These are phyloP conservation scores for Globisporangium spinosum DNA, from an alignment of 352 stramenopile species.

Conservation along the genomic window DNA sequence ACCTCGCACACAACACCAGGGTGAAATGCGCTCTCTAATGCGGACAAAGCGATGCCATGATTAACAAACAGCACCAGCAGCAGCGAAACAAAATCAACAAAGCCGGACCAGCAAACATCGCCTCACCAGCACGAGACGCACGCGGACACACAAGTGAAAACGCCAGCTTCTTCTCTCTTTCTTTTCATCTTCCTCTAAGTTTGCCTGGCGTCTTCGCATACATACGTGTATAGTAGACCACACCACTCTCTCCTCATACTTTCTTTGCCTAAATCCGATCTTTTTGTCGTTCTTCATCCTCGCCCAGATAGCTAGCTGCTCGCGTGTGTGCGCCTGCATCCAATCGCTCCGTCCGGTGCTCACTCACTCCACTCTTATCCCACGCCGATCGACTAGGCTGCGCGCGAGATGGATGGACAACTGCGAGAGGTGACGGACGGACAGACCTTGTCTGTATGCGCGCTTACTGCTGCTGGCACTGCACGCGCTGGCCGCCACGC, in stretches of 20 bases:
- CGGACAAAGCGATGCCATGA: background rate
- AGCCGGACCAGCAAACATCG: background rate
- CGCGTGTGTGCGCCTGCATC: background rate
- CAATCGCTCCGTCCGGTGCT: background rate
- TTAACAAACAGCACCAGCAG: background rate
- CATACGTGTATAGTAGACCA: constrained; percentile 16
- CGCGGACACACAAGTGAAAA: background rate
- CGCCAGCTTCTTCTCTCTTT: constrained; percentile 17
- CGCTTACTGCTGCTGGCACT: constrained; percentile 89
- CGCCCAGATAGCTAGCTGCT: constrained; percentile 4
- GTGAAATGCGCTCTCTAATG: too few species aligned
- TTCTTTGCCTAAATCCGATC: background rate
- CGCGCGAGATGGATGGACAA: background rate
- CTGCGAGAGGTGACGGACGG: background rate
- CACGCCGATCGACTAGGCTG: background rate
- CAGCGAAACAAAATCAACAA: constrained; percentile 2
- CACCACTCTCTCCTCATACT: constrained; percentile 10
- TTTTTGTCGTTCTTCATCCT: constrained; percentile 2
- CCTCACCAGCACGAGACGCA: background rate
- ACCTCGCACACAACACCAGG: too few species aligned
- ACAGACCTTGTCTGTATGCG: background rate
- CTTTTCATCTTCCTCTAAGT: constrained; percentile 4
- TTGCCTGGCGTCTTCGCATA: constrained; percentile 16
- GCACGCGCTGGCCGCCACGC: constrained; percentile 84
- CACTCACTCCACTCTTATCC: background rate